Percentiles rank a stretch among this genome's conserved stretches.
Conservation (phyloP, 2,329 filamentous ascomycete species). For the Talaromyces sp. region DNA sequence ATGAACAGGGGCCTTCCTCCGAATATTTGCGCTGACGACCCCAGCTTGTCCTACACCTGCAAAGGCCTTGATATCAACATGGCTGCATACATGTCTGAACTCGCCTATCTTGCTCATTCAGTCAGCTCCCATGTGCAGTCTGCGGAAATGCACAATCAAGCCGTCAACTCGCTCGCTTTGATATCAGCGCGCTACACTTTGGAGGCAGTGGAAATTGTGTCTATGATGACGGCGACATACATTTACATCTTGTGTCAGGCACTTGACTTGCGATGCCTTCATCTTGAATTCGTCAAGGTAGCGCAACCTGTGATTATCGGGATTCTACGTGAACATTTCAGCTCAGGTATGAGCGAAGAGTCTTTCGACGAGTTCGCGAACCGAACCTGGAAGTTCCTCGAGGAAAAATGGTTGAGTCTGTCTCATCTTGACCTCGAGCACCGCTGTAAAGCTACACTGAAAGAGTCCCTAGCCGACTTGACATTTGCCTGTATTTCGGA, state of each 20-base stretch:
- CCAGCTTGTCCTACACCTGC: conserved; percentile 57
- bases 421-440: conserved; percentile 20
- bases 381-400: conserved; percentile 6
- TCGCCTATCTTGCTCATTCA: conserved; percentile 62
- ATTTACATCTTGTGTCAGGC: conserved; percentile 61
- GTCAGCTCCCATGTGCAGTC: conserved; percentile 63
- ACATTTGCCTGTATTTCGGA: conserved; percentile 14
- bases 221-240: conserved; percentile 56
- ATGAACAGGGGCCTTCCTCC: conserved; percentile 63
- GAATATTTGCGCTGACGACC: conserved; percentile 61
- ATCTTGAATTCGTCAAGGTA: conserved; percentile 20
- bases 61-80: conserved; percentile 68
- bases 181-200: conserved; percentile 58
- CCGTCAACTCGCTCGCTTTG: conserved; percentile 64
- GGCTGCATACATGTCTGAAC: conserved; percentile 62
- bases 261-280: conserved; percentile 48
- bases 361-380: conserved; percentile 11
- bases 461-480: conserved; percentile 20
- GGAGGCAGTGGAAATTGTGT: conserved; percentile 57
- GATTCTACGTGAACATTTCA: conserved; percentile 17
- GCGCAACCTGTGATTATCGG: conserved; percentile 11
- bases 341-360: conserved; percentile 1
- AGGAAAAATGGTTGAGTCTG: conserved; percentile 21
- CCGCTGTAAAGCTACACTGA: conserved; percentile 14
- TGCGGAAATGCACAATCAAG: conserved; percentile 68